A percentile compares a stretch with the other conserved stretches of the same genome.
phyloP scores from a whole-genome alignment of 2,329 filamentous ascomycete genomes.

The Ophidiomyces ophidiicola region DNA sequence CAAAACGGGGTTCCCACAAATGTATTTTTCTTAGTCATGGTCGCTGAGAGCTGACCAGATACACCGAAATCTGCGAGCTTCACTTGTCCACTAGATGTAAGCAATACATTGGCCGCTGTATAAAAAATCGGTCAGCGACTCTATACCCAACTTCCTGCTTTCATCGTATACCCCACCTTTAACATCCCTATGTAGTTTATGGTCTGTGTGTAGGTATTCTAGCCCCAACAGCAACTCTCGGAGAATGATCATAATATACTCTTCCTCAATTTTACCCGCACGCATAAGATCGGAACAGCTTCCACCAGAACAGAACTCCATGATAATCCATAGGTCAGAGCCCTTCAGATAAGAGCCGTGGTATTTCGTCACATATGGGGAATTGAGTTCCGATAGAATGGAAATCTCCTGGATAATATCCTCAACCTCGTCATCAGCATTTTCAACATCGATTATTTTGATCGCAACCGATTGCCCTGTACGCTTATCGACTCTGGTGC shows the following conservation, averaged over 20 bases:
- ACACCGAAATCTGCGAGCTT: slow-evolving; percentile 97
- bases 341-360: slow-evolving; percentile 94
- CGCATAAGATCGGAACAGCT: slow-evolving; percentile 95
- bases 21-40: slow-evolving; percentile 99
- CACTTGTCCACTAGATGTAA: slow-evolving; percentile 83
- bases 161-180: slow-evolving; percentile 51
- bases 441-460: slow-evolving; percentile 97
- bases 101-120: slow-evolving; percentile 78
- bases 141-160: not conserved
- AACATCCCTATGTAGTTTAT: slow-evolving; percentile 92
- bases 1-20: slow-evolving; percentile 98
- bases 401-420: slow-evolving; percentile 99
- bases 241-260: slow-evolving; percentile 93
- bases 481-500: slow-evolving; percentile 71
- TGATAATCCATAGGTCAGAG: slow-evolving; percentile 96
- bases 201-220: slow-evolving; percentile 86
- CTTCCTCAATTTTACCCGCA: slow-evolving; percentile 78
- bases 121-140: slow-evolving; percentile 5
- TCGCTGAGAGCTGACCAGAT: slow-evolving; percentile 87
- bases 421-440: slow-evolving; percentile 96
- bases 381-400: slow-evolving; percentile 90
- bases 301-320: slow-evolving; percentile 96
- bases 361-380: slow-evolving; percentile 93
- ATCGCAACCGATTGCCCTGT: slow-evolving; percentile 92
- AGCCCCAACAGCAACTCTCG: slow-evolving; percentile 78